These are phyloP conservation scores for Flammula alnicola DNA, from an alignment of 1,284 basidiomycete genomes.

Conservation along the genomic window DNA sequence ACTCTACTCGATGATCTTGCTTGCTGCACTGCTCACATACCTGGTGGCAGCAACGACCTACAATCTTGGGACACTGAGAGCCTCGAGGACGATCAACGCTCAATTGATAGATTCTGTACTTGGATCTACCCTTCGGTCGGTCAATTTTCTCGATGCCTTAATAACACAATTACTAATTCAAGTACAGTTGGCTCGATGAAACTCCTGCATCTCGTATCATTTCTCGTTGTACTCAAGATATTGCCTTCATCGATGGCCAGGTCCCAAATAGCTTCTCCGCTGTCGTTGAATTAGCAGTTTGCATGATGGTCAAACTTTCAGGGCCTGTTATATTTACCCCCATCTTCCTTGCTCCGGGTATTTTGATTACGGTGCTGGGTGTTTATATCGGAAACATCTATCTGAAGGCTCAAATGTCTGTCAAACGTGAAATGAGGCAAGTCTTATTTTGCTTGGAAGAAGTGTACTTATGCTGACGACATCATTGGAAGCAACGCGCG, in stretches of 20 bases:
- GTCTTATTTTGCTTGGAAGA: neutral
- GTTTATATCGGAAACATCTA: constrained; percentile 36
- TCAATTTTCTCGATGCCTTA: neutral
- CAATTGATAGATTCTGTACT: constrained; percentile 34
- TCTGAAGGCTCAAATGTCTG: constrained; percentile 63
- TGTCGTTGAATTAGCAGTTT: constrained; percentile 29
- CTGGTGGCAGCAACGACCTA: constrained; percentile 15
- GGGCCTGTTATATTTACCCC: constrained; percentile 39
- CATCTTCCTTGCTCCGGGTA: constrained; percentile 37
- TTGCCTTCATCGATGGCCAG: constrained; percentile 24
- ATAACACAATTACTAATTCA: constrained; percentile 45
- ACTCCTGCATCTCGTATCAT: constrained; percentile 59
- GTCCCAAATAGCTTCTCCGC: constrained; percentile 6
- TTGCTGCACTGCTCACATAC: constrained; percentile 8
- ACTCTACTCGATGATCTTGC: constrained; percentile 2
- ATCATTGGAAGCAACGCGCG: constrained; percentile 28
- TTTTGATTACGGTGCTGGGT: constrained; percentile 33
- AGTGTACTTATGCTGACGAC: neutral
- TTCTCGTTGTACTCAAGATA: constrained; percentile 61
- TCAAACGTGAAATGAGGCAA: constrained; percentile 62
- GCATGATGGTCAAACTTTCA: constrained; percentile 36
- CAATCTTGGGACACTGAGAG: constrained; percentile 17
- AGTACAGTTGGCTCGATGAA: constrained; percentile 50
- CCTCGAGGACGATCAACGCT: constrained; percentile 22
- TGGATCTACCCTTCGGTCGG: constrained; percentile 47